Base-by-base conservation (phyloP, 1,284 basidiomycete species). In the Pseudozyma pruni region DNA sequence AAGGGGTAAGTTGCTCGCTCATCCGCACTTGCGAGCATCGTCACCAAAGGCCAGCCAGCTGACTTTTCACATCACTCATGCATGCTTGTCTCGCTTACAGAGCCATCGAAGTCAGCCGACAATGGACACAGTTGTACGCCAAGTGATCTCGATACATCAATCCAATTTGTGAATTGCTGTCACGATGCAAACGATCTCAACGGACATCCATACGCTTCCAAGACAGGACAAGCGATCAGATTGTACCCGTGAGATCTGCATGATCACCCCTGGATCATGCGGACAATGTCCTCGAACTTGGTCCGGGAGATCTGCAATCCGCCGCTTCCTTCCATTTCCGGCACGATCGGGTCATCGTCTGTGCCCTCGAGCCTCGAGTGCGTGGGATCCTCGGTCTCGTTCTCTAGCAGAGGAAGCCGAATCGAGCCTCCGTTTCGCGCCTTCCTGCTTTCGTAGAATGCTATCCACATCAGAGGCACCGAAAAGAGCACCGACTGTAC, bases 1-100 rank as follows among this genome's bases (percentile, higher is more conserved):
- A 89, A 89, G 93, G 75, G 92, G 92, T 83, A 87, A 88, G 83
- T 92, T 10, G 4, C 35, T 22, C 27, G 5, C 16, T 17, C n/a
- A 9, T 8, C 4, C 27, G 9, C 23, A 17, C 20, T 22, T 23
- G 11, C 14, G 27, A 29, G 27, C 6, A 29, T 29, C 27, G 27
- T 29, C 17, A n/a, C n/a, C n/a, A 5, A 17, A 13, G 25, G 8
- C 19, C 39, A 38, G 29, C 40, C 45, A 17, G 40, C 58, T 32
- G 23, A 50, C 41, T 13, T 27, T 40, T 19, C 23, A 8, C 14
- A 46, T 32, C 20, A 44, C 34, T 50, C 10, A 19, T 45, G n/a
- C 38, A 7, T n/a, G 17, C n/a, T 20, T 31, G 4, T 10, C 16
- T 11, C 16, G 11, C 7, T 27, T 14, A 43, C 70, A 79, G 78